phyloP scores from a whole-genome alignment of 2,329 filamentous ascomycete species.

The Thielaviopsis euricoi region DNA sequence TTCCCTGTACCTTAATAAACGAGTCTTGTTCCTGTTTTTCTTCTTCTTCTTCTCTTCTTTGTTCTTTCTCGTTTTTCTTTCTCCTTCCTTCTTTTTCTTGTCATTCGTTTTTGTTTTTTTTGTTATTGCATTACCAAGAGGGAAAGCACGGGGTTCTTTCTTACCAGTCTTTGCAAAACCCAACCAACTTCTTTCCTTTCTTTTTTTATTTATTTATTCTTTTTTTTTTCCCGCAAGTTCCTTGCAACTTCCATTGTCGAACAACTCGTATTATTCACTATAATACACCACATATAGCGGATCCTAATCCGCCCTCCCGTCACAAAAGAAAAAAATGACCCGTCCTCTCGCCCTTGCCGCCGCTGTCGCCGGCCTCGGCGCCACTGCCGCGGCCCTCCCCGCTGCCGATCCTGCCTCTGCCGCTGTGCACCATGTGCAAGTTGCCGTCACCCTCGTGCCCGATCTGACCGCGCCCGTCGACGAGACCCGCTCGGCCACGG shows the following conservation, averaged over 20 bases:
- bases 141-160: too few species aligned
- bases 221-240: not conserved
- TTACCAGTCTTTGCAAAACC: too few species aligned
- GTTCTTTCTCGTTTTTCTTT: too few species aligned
- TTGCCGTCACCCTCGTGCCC: slow-evolving; percentile 7
- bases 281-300: too few species aligned
- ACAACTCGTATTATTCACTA: not conserved
- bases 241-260: not conserved
- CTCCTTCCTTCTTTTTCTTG: too few species aligned
- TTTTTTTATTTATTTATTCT: not conserved
- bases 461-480: not conserved
- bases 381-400: not conserved
- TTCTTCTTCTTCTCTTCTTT: too few species aligned
- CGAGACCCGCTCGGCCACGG: not conserved
- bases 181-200: not conserved
- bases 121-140: too few species aligned
- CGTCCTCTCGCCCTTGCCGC: slow-evolving; percentile 2
- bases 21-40: too few species aligned
- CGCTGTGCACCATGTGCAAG: slow-evolving; percentile 7
- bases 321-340: slow-evolving; percentile 3
- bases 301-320: not conserved
- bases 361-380: slow-evolving; percentile 2
- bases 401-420: not conserved
- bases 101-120: too few species aligned
- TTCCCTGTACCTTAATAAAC: not conserved